Percentiles rank a stretch among this genome's conserved stretches.
Conservation (phyloP, 305 asterid genomes). For the Fraxinus angustifolia region DNA sequence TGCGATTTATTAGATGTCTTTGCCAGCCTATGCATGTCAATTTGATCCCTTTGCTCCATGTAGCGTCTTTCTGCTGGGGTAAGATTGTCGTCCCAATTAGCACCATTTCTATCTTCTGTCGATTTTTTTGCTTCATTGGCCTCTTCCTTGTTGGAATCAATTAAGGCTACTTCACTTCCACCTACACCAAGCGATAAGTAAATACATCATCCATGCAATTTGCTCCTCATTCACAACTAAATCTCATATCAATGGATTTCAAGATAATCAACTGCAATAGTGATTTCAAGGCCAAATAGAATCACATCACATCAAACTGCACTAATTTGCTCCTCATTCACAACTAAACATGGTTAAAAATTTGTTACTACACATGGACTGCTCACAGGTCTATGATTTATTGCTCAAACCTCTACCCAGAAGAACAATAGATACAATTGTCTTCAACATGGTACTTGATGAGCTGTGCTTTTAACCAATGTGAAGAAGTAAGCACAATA, state of each 20-base stretch:
- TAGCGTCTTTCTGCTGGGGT: slow-evolving; percentile 94
- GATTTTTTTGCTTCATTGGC: slow-evolving; percentile 36
- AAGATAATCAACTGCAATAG: not conserved
- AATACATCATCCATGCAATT: not conserved
- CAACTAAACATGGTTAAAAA: not conserved
- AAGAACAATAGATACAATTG: not conserved
- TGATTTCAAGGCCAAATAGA: not conserved
- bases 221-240: not conserved
- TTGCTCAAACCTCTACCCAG: not conserved
- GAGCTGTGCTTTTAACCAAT: not conserved
- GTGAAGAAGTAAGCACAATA: not conserved
- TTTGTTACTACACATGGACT: not conserved
- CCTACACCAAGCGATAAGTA: slow-evolving; percentile 28
- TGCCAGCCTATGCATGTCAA: slow-evolving; percentile 64
- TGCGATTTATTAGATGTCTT: slow-evolving; percentile 85
- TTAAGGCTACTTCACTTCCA: slow-evolving; percentile 34
- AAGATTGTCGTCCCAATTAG: slow-evolving; percentile 54
- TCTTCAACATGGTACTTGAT: not conserved
- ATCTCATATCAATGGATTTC: not conserved
- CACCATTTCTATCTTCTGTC: slow-evolving; percentile 36
- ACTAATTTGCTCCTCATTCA: not conserved
- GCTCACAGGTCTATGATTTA: not conserved
- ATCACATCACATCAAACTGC: not conserved
- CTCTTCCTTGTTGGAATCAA: slow-evolving; percentile 44
- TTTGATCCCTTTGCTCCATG: slow-evolving; percentile 72